Evolutionary conservation across 345 rosid species (phyloP).

Genomic region (Citropsis articulata): DNA sequence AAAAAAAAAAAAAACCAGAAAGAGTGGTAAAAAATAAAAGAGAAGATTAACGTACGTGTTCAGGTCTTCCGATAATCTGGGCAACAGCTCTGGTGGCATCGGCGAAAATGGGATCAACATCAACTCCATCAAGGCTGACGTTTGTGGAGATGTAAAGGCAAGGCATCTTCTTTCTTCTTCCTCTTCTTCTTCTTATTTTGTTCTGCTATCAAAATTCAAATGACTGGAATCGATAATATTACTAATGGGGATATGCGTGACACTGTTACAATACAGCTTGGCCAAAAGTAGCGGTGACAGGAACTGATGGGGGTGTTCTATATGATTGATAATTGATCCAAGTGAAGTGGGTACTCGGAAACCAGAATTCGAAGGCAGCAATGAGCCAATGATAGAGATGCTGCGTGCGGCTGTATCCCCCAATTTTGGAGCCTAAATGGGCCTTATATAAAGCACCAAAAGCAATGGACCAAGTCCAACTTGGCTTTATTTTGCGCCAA

Average conservation of each 20-base stretch:
- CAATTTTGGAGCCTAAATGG: neutral
- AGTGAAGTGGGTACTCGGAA: neutral
- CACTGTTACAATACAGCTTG: too few species aligned
- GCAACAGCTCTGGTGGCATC: slow-evolving; percentile 70
- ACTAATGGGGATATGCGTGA: too few species aligned
- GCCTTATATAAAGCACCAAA: too few species aligned
- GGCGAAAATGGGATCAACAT: slow-evolving; percentile 61
- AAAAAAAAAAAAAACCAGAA: neutral
- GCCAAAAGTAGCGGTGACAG: too few species aligned
- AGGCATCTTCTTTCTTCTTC: slow-evolving; percentile 43
- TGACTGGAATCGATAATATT: too few species aligned
- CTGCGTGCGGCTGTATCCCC: neutral
- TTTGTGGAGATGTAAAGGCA: slow-evolving; percentile 77
- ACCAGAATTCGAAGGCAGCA: neutral
- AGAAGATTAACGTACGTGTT: slow-evolving; percentile 42
- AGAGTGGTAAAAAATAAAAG: neutral
- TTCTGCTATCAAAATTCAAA: too few species aligned
- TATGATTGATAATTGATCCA: neutral
- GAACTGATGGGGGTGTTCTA: neutral
- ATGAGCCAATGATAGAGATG: neutral
- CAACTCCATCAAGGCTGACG: slow-evolving; percentile 66
- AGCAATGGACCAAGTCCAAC: neutral
- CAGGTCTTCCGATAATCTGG: slow-evolving; percentile 72
- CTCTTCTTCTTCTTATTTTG: neutral
- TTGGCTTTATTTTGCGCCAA: neutral